Percentiles rank a stretch among this genome's conserved stretches.
Conservation (phyloP, 2,329 filamentous ascomycete species). For the Neonectria punicea region DNA sequence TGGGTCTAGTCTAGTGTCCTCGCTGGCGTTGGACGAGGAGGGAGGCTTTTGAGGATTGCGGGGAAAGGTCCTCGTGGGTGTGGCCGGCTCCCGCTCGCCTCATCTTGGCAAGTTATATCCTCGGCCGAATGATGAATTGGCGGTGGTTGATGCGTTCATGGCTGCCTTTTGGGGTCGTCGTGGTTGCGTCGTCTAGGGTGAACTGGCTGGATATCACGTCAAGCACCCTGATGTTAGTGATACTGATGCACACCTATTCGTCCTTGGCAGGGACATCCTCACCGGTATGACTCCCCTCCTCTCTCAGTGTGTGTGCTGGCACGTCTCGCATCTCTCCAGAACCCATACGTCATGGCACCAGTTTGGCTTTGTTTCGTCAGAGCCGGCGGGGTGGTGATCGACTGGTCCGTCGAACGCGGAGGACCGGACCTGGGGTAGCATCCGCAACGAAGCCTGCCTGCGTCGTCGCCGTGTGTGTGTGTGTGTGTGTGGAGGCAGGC, state of each 20-base stretch:
- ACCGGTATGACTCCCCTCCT: background rate
- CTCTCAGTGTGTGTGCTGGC: background rate
- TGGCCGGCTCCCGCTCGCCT: background rate
- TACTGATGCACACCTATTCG: too few species aligned
- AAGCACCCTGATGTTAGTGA: background rate
- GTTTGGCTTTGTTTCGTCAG: conserved; percentile 38
- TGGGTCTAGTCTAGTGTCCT: background rate
- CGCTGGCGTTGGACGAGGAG: background rate
- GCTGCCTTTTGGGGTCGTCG: background rate
- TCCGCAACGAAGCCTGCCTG: background rate
- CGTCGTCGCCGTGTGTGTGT: too few species aligned
- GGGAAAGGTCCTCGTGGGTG: conserved; percentile 1
- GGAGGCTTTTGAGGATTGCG: conserved; percentile 1
- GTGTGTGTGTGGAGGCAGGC: background rate
- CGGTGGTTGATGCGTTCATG: background rate
- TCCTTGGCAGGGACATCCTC: background rate
- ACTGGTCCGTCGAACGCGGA: conserved; percentile 12
- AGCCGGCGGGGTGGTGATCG: conserved; percentile 34
- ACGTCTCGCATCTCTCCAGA: background rate
- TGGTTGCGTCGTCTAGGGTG: background rate
- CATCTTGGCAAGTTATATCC: background rate
- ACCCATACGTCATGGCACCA: conserved; percentile 36
- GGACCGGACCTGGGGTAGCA: conserved; percentile 13
- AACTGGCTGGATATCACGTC: background rate
- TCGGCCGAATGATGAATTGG: background rate